phyloP scores from a whole-genome alignment of 495 filamentous ascomycete species.

The Neurospora terricola region DNA sequence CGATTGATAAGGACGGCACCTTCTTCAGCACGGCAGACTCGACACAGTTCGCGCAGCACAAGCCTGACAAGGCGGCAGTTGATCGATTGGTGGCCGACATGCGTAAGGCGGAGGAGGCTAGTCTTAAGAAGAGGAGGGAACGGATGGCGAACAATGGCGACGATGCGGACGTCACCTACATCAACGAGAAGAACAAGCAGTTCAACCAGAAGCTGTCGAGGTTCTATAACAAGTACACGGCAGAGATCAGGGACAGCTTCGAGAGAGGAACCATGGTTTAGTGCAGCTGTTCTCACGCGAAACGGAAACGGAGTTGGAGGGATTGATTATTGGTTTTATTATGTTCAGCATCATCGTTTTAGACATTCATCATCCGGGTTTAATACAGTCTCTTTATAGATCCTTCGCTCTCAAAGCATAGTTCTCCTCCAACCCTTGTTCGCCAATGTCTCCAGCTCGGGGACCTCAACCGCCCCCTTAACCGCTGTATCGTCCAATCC shows the following conservation, averaged over 20 bases:
- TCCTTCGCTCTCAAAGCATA: slow-evolving; percentile 51
- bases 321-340: slow-evolving; percentile 4
- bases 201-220: slow-evolving; percentile 94
- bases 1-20: slow-evolving; percentile 77
- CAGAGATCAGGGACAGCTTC: slow-evolving; percentile 94
- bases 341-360: not conserved
- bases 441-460: slow-evolving; percentile 62
- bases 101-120: slow-evolving; percentile 75
- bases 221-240: slow-evolving; percentile 98
- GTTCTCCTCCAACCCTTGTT: slow-evolving; percentile 68
- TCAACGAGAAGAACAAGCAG: slow-evolving; percentile 99
- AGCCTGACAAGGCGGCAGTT: slow-evolving; percentile 80
- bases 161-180: slow-evolving; percentile 89
- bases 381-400: slow-evolving; percentile 22
- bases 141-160: slow-evolving; percentile 62
- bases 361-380: not conserved
- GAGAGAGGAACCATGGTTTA: slow-evolving; percentile 89
- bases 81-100: slow-evolving; percentile 81
- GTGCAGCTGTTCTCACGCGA: slow-evolving; percentile 6
- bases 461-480: slow-evolving; percentile 58
- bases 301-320: not conserved
- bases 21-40: slow-evolving; percentile 85
- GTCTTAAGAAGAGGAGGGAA: slow-evolving; percentile 75
- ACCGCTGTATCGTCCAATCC: slow-evolving; percentile 59
- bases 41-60: slow-evolving; percentile 71